Conservation (phyloP, 768 basidiomycete genomes). For the Tylopilus balloui region DNA sequence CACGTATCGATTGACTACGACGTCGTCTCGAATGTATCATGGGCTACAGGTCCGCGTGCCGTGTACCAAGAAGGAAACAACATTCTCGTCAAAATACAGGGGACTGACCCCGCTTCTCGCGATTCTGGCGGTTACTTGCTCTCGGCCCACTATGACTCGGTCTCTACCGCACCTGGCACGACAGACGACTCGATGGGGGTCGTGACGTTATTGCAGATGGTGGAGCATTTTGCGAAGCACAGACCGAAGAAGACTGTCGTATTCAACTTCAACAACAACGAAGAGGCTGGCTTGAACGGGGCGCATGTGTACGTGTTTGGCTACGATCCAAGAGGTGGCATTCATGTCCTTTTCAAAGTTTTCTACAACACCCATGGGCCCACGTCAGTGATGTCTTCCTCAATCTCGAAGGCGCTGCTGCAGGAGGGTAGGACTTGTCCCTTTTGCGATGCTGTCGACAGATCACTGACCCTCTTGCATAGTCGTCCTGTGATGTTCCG, state of each 20-base stretch:
- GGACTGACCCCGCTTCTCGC: conserved; percentile 36
- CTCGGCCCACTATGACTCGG: conserved; percentile 81
- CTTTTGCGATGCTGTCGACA: not conserved
- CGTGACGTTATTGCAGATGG: conserved; percentile 59
- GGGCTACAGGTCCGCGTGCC: conserved; percentile 29
- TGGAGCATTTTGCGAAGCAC: conserved; percentile 49
- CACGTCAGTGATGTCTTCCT: conserved; percentile 62
- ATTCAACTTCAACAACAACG: conserved; percentile 85
- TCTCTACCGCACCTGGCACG: conserved; percentile 68
- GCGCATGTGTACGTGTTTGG: conserved; percentile 50
- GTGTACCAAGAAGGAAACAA: conserved; percentile 67
- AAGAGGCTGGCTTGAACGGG: conserved; percentile 74
- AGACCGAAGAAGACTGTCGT: conserved; percentile 57
- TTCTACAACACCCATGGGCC: conserved; percentile 73
- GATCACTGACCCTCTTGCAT: conserved; percentile 1
- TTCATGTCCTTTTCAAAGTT: conserved; percentile 36
- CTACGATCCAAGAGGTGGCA: not conserved
- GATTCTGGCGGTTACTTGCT: conserved; percentile 53
- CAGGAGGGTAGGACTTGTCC: conserved; percentile 55
- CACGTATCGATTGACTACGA: conserved; percentile 54
- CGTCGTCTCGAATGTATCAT: conserved; percentile 46
- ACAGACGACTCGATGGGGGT: conserved; percentile 79
- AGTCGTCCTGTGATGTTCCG: conserved; percentile 79
- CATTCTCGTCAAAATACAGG: conserved; percentile 60
- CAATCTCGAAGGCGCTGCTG: conserved; percentile 78